Evolutionary conservation across 306 rosid species (phyloP).

Genomic region (Fragaria ananassa): DNA sequence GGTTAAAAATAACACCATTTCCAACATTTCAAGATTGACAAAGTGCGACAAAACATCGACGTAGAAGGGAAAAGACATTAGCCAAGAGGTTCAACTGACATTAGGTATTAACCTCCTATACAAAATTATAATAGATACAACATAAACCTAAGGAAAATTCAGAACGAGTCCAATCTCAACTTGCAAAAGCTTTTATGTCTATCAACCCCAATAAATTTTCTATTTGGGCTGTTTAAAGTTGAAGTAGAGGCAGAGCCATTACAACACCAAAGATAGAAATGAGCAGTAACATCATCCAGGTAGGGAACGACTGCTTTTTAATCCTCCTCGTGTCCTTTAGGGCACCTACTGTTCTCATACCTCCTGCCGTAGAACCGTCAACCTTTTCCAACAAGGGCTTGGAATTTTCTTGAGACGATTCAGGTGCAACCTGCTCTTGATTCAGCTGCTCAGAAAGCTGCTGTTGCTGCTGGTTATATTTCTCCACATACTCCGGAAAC

Average conservation of each 20-base stretch:
- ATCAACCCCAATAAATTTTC: conserved; percentile 21
- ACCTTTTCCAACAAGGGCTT: conserved; percentile 41
- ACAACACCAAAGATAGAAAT: conserved; percentile 83
- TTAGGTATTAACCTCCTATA: conserved; percentile 46
- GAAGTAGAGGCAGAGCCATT: conserved; percentile 95
- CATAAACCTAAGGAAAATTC: conserved; percentile 39
- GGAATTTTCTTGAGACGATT: conserved; percentile 36
- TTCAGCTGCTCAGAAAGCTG: conserved; percentile 48
- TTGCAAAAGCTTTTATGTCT: conserved; percentile 17
- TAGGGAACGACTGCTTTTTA: conserved; percentile 61
- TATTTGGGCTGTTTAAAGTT: conserved; percentile 49
- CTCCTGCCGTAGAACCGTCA: conserved; percentile 42
- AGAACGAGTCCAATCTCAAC: conserved; percentile 30
- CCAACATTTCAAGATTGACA: too few relatives aligned
- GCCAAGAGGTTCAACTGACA: conserved; percentile 36
- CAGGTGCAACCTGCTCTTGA: conserved; percentile 44
- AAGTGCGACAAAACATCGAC: conserved; percentile 34
- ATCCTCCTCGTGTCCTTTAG: conserved; percentile 43
- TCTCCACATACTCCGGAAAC: conserved; percentile 93
- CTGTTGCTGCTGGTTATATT: conserved; percentile 51
- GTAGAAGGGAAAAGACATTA: conserved; percentile 36
- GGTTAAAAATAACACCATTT: too few relatives aligned
- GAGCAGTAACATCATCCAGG: conserved; percentile 88
- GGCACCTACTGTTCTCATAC: conserved; percentile 38
- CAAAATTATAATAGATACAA: conserved; percentile 46